Base-by-base conservation (phyloP, 106 monocot genomes). In the Dioscorea alata region DNA sequence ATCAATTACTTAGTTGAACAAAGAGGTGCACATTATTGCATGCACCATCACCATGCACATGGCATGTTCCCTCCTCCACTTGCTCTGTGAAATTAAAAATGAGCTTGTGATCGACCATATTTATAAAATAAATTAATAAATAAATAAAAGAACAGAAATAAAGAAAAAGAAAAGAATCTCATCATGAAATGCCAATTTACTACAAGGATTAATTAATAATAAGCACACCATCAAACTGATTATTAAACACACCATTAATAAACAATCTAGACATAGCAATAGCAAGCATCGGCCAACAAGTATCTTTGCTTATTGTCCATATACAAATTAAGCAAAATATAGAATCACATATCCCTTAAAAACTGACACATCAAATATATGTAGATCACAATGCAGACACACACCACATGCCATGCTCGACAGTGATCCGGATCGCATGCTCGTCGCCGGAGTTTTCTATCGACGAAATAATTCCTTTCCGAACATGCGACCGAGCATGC, bases 261-360 rank as follows among this genome's bases (percentile, higher is more conserved):
- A 42, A 42, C 42, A 42, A 65, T 6, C 53, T 48, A 67, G 66
- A 48, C 28, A 50, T 19, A 63, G 50, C 34, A 54, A 5, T 6
- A 42, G 42, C 42, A 42, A 65, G 64, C 22, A 19, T 59, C 22
- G 59, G 59, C 50, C 0, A 34, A 61, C 59, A 33, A 78, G 70
- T 72, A 69, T 75, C 72, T 73, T 79, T 75, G 68, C 67, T 79
- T 84, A 74, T 76, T 71, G 60, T 74, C 23, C 67, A 78, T 62
- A 72, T 69, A 68, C 75, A 75, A 74, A 75, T 60, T 34, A 74
- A 58, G 48, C 19, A 54, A 54, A 19, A 54, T 42, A 42, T 54
- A 64, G 58, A 28, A 70, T 33, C 65, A 70, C 59, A 64, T 34
- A 34, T 25, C 57, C 34, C 63, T 24, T 52, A 71, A 35, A 42